phyloP scores from a whole-genome alignment of 192 early-diverging fungal genomes.

The Podila epigama region DNA sequence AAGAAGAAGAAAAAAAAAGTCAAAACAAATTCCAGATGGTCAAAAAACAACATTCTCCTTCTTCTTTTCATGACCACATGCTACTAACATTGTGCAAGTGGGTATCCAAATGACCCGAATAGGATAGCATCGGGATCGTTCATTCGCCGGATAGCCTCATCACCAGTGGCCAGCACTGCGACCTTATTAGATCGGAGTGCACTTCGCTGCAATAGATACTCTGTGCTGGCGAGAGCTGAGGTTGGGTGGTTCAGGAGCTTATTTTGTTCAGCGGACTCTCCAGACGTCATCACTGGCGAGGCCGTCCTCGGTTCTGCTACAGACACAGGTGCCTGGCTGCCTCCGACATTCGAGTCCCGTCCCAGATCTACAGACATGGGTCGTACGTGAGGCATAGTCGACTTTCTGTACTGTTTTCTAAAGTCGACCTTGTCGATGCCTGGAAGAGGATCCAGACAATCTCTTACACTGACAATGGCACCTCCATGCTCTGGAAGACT shows the following conservation, averaged over 20 bases:
- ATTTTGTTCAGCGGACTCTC: not conserved
- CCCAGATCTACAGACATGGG: not conserved
- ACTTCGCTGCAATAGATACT: slow-evolving; percentile 69
- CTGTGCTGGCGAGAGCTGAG: slow-evolving; percentile 36
- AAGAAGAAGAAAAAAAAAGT: slow-evolving; percentile 7
- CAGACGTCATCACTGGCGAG: not conserved
- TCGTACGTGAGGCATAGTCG: slow-evolving; percentile 9
- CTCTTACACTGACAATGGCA: slow-evolving; percentile 65
- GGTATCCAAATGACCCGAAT: slow-evolving; percentile 58
- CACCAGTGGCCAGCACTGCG: slow-evolving; percentile 59
- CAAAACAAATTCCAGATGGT: not conserved
- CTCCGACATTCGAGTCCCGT: not conserved
- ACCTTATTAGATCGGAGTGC: slow-evolving; percentile 64
- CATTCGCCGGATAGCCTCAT: slow-evolving; percentile 23
- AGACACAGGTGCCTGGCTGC: not conserved
- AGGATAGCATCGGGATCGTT: slow-evolving; percentile 22
- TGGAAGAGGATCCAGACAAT: slow-evolving; percentile 51
- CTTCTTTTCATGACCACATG: not conserved
- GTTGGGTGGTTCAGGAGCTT: slow-evolving; percentile 5
- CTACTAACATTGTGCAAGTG: slow-evolving; percentile 54
- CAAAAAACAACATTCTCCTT: not conserved
- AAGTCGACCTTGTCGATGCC: slow-evolving; percentile 16
- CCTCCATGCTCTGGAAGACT: slow-evolving; percentile 76
- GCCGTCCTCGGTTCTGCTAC: not conserved
- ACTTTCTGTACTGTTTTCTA: slow-evolving; percentile 26